Evolutionary conservation across 805 yeast genomes (phyloP).

Genomic region (Lipomyces orientalis): DNA sequence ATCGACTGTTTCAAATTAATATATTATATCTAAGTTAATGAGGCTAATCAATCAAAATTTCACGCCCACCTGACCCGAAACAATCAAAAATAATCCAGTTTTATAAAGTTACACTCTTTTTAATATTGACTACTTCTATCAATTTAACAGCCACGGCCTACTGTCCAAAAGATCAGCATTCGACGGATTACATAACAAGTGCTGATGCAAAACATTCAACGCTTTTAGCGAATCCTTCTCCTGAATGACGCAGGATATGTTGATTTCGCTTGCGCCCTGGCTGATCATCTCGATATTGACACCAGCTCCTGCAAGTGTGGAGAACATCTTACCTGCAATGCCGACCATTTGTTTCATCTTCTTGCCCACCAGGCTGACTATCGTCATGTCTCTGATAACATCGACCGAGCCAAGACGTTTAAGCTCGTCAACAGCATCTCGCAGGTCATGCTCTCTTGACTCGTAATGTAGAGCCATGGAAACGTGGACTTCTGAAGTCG

Average conservation of each 20-base stretch:
- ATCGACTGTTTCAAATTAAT: background rate
- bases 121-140: background rate
- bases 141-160: conserved; percentile 33
- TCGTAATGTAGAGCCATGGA: conserved; percentile 92
- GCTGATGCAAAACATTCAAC: conserved; percentile 80
- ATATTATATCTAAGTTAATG: background rate
- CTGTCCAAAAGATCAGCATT: conserved; percentile 27
- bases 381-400: conserved; percentile 83
- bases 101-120: background rate
- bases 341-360: conserved; percentile 97
- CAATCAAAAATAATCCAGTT: background rate
- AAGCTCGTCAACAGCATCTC: conserved; percentile 77
- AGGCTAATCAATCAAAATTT: background rate
- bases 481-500: conserved; percentile 97
- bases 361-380: conserved; percentile 92
- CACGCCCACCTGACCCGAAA: background rate
- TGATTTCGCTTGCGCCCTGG: conserved; percentile 98
- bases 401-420: conserved; percentile 86
- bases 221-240: conserved; percentile 85
- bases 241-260: conserved; percentile 92
- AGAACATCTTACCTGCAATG: conserved; percentile 96
- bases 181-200: conserved; percentile 52
- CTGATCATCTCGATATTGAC: conserved; percentile 97
- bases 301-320: conserved; percentile 86
- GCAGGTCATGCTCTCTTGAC: conserved; percentile 57